Conservation (phyloP, 108 stramenopile species). For the Discostella stelligeroides region DNA sequence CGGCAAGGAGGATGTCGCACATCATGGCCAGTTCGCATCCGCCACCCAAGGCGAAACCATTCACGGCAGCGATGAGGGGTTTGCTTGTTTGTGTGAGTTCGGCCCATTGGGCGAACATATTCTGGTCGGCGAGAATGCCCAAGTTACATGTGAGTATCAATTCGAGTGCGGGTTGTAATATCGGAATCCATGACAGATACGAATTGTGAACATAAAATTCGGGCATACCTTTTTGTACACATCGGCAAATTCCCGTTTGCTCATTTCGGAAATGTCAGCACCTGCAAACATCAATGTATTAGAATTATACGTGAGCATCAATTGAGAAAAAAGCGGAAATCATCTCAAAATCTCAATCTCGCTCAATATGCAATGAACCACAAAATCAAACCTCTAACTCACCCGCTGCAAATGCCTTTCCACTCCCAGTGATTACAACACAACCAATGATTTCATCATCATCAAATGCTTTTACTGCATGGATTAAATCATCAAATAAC, state of each 20-base stretch:
- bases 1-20: constrained; percentile 97
- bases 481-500: constrained; percentile 84
- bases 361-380: background rate
- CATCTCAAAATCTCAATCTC: background rate
- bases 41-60: constrained; percentile 97
- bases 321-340: background rate
- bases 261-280: constrained; percentile 98
- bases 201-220: constrained; percentile 5
- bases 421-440: constrained; percentile 94
- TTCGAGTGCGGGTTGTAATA: too few relatives aligned
- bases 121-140: constrained; percentile 35
- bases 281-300: constrained; percentile 29
- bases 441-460: constrained; percentile 81
- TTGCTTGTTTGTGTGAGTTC: constrained; percentile 76
- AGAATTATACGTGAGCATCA: background rate
- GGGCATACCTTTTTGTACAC: constrained; percentile 63
- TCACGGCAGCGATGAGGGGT: constrained; percentile 95
- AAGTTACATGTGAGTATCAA: background rate
- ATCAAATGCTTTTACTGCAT: constrained; percentile 80
- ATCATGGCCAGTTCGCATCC: constrained; percentile 99
- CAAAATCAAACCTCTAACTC: constrained; percentile 14
- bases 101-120: constrained; percentile 96
- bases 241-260: constrained; percentile 68
- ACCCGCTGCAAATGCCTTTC: constrained; percentile 95
- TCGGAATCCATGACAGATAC: too few relatives aligned